These are phyloP conservation scores for Achlya hypogyna DNA, from an alignment of 352 stramenopile species.

Conservation along the genomic window DNA sequence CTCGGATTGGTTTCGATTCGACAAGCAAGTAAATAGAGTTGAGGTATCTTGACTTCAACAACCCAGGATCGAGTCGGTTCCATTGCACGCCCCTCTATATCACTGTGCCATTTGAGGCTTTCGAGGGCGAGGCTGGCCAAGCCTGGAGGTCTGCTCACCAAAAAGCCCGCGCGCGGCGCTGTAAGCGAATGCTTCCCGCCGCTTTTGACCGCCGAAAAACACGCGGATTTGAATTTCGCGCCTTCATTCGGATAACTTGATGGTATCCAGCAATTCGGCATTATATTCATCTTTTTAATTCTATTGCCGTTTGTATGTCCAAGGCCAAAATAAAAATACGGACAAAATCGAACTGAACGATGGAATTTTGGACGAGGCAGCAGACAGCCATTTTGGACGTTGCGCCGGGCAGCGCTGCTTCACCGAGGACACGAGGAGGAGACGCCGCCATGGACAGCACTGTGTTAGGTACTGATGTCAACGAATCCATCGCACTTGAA, in stretches of 20 bases:
- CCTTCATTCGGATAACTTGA: slow-evolving; percentile 5
- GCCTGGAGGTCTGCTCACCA: too few relatives aligned
- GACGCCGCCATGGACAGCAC: background rate
- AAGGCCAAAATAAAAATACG: slow-evolving; percentile 4
- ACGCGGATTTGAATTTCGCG: slow-evolving; percentile 10
- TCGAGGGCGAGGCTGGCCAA: too few relatives aligned
- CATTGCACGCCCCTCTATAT: too few relatives aligned
- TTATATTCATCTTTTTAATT: background rate
- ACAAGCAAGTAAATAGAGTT: too few relatives aligned
- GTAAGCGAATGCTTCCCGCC: background rate
- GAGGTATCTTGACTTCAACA: background rate
- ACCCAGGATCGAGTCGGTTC: too few relatives aligned
- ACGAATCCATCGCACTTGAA: too few relatives aligned
- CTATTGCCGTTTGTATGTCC: background rate
- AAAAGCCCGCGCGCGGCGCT: too few relatives aligned
- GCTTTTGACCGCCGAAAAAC: background rate
- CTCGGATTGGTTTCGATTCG: background rate
- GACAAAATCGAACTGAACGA: background rate
- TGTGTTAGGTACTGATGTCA: background rate
- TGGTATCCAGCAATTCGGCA: background rate
- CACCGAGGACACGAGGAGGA: too few relatives aligned
- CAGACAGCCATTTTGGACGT: slow-evolving; percentile 1
- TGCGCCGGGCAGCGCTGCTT: background rate
- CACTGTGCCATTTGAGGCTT: too few relatives aligned
- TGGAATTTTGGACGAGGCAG: too few relatives aligned